These are phyloP conservation scores for Mucor racemosus DNA, from an alignment of 371 early-diverging fungal genomes.

Conservation along the genomic window DNA sequence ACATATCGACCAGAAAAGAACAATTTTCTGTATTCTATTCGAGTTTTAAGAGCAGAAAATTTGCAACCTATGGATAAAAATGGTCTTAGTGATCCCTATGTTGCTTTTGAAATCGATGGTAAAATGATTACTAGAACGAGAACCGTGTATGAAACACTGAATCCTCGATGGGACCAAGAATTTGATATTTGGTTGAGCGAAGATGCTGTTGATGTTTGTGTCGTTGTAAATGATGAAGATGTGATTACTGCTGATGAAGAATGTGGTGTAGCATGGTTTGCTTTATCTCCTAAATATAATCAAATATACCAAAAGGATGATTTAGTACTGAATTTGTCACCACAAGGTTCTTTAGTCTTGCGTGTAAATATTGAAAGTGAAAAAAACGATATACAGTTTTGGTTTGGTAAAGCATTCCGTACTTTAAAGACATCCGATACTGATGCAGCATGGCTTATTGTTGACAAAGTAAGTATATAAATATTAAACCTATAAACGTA, in stretches of 20 bases:
- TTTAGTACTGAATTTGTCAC: slow-evolving; percentile 76
- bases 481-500: not conserved
- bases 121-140: slow-evolving; percentile 56
- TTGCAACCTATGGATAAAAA: slow-evolving; percentile 50
- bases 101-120: slow-evolving; percentile 59
- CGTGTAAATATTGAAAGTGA: slow-evolving; percentile 85
- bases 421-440: slow-evolving; percentile 64
- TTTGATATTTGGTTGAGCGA: slow-evolving; percentile 65
- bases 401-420: slow-evolving; percentile 78
- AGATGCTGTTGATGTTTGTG: slow-evolving; percentile 56
- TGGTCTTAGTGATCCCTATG: slow-evolving; percentile 67
- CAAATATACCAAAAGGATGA: slow-evolving; percentile 71
- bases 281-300: slow-evolving; percentile 55
- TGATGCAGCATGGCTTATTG: slow-evolving; percentile 65
- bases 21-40: slow-evolving; percentile 41
- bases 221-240: slow-evolving; percentile 72
- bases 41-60: slow-evolving; percentile 53
- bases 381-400: slow-evolving; percentile 86
- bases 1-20: slow-evolving; percentile 16
- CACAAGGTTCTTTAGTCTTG: slow-evolving; percentile 77
- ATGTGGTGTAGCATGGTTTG: slow-evolving; percentile 66
- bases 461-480: slow-evolving; percentile 53
- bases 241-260: slow-evolving; percentile 73
- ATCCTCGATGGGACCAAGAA: slow-evolving; percentile 88
- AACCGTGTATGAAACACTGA: slow-evolving; percentile 66